Percentiles rank a stretch among this genome's conserved stretches.
Evolutionary conservation across 2,329 filamentous ascomycete genomes (phyloP).

Genomic region (Dichotomopilus funicola): DNA sequence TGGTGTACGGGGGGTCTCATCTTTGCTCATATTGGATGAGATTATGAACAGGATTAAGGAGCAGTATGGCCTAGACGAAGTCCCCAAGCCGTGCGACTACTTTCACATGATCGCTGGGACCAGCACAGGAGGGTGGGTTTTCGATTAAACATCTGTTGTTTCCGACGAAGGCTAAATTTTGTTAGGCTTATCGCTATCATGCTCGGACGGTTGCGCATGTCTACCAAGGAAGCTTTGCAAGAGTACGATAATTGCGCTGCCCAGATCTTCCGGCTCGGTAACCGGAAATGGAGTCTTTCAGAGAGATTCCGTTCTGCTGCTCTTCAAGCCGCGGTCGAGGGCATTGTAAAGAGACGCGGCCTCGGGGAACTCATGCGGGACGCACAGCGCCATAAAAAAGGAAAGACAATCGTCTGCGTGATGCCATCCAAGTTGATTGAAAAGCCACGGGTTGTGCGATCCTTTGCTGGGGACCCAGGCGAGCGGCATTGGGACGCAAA

Average conservation of each 20-base stretch:
- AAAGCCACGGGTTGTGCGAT: conserved; percentile 14
- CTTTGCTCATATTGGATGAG: conserved; percentile 29
- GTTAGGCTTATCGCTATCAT: conserved; percentile 42
- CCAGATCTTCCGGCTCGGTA: conserved; percentile 30
- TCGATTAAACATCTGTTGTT: not conserved
- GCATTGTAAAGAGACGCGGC: conserved; percentile 16
- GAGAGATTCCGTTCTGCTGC: conserved; percentile 29
- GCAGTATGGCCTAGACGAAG: conserved; percentile 13
- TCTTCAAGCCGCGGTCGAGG: conserved; percentile 28
- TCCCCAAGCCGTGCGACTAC: conserved; percentile 31
- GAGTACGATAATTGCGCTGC: conserved; percentile 34
- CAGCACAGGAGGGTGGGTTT: conserved; percentile 30
- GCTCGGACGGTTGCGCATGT: conserved; percentile 40
- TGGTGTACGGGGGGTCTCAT: conserved; percentile 32
- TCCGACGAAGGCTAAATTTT: not conserved
- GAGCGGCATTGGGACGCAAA: conserved; percentile 18
- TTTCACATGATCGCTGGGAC: conserved; percentile 37
- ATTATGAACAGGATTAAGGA: conserved; percentile 29
- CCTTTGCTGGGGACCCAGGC: conserved; percentile 15
- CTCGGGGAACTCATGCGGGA: conserved; percentile 23
- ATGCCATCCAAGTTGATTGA: conserved; percentile 15
- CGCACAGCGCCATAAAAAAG: conserved; percentile 11
- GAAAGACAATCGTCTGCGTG: conserved; percentile 27
- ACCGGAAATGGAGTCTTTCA: conserved; percentile 16
- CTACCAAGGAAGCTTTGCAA: conserved; percentile 35